Evolutionary conservation across 345 rosid genomes (phyloP), one percentile per base, ranked within the genome.

Genomic region (Eucalyptus marginata): DNA sequence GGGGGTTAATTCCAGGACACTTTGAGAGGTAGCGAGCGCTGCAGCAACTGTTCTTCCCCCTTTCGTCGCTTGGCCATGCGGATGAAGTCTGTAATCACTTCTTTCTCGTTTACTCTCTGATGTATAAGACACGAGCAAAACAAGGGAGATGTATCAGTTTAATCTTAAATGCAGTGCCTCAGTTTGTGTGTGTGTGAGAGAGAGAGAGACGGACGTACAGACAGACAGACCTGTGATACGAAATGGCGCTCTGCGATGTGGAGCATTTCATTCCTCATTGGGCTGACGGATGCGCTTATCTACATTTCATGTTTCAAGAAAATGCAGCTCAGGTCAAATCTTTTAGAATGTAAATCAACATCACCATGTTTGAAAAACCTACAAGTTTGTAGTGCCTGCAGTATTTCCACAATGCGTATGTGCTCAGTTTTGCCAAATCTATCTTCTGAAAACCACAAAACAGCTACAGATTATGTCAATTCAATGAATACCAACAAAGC

Each of bases 331-430:
- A 86, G 33, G 36, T 49, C 47, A 76, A 76, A 40, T 76, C 27
- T 36, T 20, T 76, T 76, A 76, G 83, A 51, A 33, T 16, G 27
- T 86, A 51, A 50, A 56, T 11, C 62, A 86, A 86, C 46, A 76
- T 76, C 47, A 40, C 83, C 83, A 76, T 13, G 58, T 4, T 18
- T 56, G 79, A 20, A 88, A 52, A 43, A 54, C 89, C 11, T 88
- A 88, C 88, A 44, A 89, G 90, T 2, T 79, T 86, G 64, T 86
- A 89, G 88, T 89, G 88, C 54, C 50, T 89, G 90, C 90, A 89
- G 86, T 89, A 89, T 44, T 59, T 89, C 84, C 88, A 89, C 47
- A 89, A 47, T 0, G 90, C 86, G 13, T 50, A 51, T 33, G 87
- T 68, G 56, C 90, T 87, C 49, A 89, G 90, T 86, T 86, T 89